A percentile compares a stretch with the other conserved stretches of the same genome.
These are phyloP conservation scores for Zygosaccharomyces rouxii DNA, from an alignment of 805 yeast genomes.

Conservation along the genomic window DNA sequence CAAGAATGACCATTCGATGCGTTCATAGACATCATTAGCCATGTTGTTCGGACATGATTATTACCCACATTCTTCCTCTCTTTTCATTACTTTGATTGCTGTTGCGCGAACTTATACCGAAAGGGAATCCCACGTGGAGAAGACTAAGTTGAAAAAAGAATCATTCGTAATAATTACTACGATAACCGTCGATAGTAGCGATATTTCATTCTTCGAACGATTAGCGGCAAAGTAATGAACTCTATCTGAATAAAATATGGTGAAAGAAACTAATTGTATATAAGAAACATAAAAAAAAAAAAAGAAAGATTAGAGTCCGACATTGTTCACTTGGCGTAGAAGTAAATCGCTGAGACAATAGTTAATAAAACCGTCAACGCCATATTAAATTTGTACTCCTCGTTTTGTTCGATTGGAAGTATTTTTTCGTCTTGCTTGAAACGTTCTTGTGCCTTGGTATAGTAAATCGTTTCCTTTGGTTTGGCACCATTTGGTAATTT, in stretches of 20 bases:
- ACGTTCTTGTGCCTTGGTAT: conserved; percentile 42
- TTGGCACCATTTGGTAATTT: conserved; percentile 54
- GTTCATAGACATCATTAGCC: not conserved
- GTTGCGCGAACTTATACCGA: not conserved
- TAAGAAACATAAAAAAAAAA: not conserved
- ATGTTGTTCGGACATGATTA: not conserved
- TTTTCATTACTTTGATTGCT: not conserved
- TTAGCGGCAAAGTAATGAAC: not conserved
- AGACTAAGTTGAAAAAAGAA: not conserved
- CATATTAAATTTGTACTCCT: conserved; percentile 28
- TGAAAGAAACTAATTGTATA: not conserved
- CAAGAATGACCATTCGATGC: not conserved
- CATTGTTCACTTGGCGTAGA: conserved; percentile 5
- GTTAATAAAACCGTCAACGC: conserved; percentile 21
- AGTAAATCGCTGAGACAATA: conserved; percentile 17
- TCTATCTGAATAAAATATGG: not conserved
- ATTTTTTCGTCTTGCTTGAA: conserved; percentile 38
- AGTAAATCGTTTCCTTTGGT: conserved; percentile 37
- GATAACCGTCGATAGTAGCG: not conserved
- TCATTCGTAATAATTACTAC: no score
- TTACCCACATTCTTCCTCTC: not conserved
- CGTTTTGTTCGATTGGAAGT: conserved; percentile 21
- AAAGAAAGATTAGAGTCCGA: not conserved
- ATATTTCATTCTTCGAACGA: not conserved
- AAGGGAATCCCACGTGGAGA: conserved; percentile 3